A percentile compares a stretch with the other conserved stretches of the same genome.
These are phyloP conservation scores for Incumbomyces lentus DNA, from an alignment of 2,329 filamentous ascomycete species.

Conservation along the genomic window DNA sequence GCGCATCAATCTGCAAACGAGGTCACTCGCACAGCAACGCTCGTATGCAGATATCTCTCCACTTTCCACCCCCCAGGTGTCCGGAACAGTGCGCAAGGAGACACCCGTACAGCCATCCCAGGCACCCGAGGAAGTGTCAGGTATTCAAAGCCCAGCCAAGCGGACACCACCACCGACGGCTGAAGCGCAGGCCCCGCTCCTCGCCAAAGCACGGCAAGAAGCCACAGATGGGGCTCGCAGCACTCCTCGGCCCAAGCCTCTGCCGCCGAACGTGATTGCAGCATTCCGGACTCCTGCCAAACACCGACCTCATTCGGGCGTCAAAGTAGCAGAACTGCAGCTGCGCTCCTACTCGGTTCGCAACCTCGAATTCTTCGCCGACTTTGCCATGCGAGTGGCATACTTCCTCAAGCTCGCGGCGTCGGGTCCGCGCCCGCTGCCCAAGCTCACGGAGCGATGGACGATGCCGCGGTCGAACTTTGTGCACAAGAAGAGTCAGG, in stretches of 20 bases:
- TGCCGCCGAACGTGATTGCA: conserved; percentile 35
- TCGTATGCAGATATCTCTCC: conserved; percentile 3
- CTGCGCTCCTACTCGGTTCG: conserved; percentile 82
- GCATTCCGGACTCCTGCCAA: conserved; percentile 77
- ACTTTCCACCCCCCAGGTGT: too few species aligned
- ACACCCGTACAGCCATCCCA: too few species aligned
- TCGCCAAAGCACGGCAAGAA: too few species aligned
- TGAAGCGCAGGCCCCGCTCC: too few species aligned
- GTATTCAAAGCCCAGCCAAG: too few species aligned
- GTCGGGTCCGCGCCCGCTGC: conserved; percentile 74
- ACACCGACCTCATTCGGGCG: conserved; percentile 57
- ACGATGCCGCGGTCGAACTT: conserved; percentile 83
- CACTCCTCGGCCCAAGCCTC: not conserved
- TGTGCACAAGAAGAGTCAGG: conserved; percentile 93
- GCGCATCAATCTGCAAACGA: not conserved
- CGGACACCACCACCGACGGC: too few species aligned
- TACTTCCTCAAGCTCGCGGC: conserved; percentile 87
- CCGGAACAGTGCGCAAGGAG: too few species aligned
- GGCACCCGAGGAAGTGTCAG: too few species aligned
- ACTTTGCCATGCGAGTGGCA: conserved; percentile 87
- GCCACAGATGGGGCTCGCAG: too few species aligned
- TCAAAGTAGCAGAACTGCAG: conserved; percentile 83
- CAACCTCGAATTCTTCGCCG: conserved; percentile 86
- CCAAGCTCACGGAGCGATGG: conserved; percentile 82
- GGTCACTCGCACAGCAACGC: conserved; percentile 2